These are phyloP conservation scores for Kalaharituber pfeilii DNA, from an alignment of 2,329 filamentous ascomycete species.

Conservation along the genomic window DNA sequence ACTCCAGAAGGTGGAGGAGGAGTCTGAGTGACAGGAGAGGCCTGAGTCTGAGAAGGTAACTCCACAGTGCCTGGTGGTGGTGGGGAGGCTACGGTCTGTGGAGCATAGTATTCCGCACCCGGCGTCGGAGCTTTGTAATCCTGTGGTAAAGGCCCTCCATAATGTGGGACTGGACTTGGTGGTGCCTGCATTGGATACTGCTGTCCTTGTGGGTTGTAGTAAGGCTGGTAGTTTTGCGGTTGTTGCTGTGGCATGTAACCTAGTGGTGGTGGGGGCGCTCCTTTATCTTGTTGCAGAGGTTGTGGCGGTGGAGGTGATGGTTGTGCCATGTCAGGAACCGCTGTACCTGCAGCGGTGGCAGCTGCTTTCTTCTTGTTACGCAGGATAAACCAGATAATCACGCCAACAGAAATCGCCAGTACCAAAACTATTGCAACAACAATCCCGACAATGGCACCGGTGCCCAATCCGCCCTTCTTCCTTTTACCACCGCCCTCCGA, in stretches of 20 bases:
- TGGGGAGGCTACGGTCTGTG: too few species aligned
- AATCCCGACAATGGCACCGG: neutral
- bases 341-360: neutral
- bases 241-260: neutral
- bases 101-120: too few species aligned
- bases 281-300: neutral
- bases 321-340: too few species aligned
- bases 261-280: neutral
- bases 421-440: neutral
- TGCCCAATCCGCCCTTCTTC: neutral
- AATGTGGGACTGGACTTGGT: neutral
- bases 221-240: neutral
- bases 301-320: neutral
- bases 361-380: neutral
- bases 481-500: neutral
- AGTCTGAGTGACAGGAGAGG: too few species aligned
- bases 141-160: too few species aligned
- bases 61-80: too few species aligned
- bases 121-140: too few species aligned
- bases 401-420: neutral
- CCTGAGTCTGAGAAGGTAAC: too few species aligned
- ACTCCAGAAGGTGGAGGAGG: too few species aligned
- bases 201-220: neutral
- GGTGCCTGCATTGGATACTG: neutral
- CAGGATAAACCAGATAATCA: neutral